Evolutionary conservation across 2,329 filamentous ascomycete genomes (phyloP).

Genomic region (Aurifilum marmelostoma): DNA sequence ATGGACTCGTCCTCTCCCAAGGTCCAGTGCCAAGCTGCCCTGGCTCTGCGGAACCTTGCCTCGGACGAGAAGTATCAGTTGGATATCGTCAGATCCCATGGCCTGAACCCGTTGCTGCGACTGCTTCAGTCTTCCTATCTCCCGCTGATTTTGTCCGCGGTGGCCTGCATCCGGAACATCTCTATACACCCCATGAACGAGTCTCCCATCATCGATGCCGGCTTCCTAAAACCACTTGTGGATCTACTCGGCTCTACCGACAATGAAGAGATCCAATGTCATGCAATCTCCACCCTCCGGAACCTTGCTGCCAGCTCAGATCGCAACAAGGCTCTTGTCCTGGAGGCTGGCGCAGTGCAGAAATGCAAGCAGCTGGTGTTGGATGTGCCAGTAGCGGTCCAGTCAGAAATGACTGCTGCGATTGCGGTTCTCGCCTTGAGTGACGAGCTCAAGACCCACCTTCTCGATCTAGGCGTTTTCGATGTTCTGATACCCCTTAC

Average conservation of each 20-base stretch:
- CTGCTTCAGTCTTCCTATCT: constrained; percentile 95
- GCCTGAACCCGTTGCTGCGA: constrained; percentile 81
- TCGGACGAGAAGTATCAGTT: constrained; percentile 99
- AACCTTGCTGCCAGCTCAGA: constrained; percentile 97
- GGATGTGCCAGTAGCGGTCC: constrained; percentile 89
- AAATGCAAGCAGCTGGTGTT: constrained; percentile 98
- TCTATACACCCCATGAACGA: constrained; percentile 98
- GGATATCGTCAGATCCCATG: constrained; percentile 90
- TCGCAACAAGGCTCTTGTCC: constrained; percentile 94
- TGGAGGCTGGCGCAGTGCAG: constrained; percentile 94
- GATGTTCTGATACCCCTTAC: constrained; percentile 95
- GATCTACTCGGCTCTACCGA: constrained; percentile 93
- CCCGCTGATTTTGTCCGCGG: constrained; percentile 92
- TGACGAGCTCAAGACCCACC: constrained; percentile 90
- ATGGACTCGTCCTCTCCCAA: constrained; percentile 98
- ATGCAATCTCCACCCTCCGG: constrained; percentile 93
- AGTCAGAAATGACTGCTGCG: constrained; percentile 99
- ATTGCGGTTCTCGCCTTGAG: constrained; percentile 95
- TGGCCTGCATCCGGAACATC: constrained; percentile 98
- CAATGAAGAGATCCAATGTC: constrained; percentile 98
- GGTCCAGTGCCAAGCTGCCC: constrained; percentile 94
- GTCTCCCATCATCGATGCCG: constrained; percentile 96
- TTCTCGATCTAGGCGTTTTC: constrained; percentile 91
- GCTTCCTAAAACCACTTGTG: constrained; percentile 91
- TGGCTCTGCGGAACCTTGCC: constrained; percentile 91